Base-by-base conservation (phyloP, 768 basidiomycete genomes). In the Hericium alpestre region DNA sequence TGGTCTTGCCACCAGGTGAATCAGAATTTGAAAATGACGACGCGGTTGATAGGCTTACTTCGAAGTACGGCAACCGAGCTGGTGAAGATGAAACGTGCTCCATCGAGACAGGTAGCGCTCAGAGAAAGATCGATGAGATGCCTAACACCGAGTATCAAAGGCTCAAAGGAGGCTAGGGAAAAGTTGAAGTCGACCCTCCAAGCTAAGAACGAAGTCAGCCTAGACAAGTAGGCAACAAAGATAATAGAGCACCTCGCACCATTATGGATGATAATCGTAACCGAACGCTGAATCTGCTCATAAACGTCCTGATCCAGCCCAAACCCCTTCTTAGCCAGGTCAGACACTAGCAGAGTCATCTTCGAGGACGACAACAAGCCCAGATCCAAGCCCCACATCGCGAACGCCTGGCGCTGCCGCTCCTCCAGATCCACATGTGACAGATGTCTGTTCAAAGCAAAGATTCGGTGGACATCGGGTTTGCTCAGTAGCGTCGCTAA, bases 191-290 rank as follows among this genome's bases (percentile, higher is more conserved):
- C 56, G n/a, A 61, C 38, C 11, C 23, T 20, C 60, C 60, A 61
- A 10, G 60, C 43, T 46, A 25, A 49, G 8, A 10, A 38, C 41
- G 7, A 23, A n/a, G 22, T 22, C n/a, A 16, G 2, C 15, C 7
- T 9, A n/a, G 3, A 16, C 43, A 9, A 6, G 43, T 6, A 16
- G 15, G 0, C 9, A 22, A 16, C 22, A 11, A 16, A 2, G n/a
- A 46, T 9, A 16, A 46, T 2, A 16, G 9, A 46, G 13, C 6
- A 54, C 7, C 11, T 6, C 58, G 13, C 37, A 64, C 63, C 64
- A 12, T 63, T 65, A 37, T 65, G 64, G 12, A 65, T 51, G 50
- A 65, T 54, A 22, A 58, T 57, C 4, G 63, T 64, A 53, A 64
- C 54, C 10, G 59, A 54, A 43, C 20, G 23, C 13, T 25, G 55